Base-by-base conservation (phyloP, 2,329 filamentous ascomycete genomes). In the Cercospora zeae-maydis region DNA sequence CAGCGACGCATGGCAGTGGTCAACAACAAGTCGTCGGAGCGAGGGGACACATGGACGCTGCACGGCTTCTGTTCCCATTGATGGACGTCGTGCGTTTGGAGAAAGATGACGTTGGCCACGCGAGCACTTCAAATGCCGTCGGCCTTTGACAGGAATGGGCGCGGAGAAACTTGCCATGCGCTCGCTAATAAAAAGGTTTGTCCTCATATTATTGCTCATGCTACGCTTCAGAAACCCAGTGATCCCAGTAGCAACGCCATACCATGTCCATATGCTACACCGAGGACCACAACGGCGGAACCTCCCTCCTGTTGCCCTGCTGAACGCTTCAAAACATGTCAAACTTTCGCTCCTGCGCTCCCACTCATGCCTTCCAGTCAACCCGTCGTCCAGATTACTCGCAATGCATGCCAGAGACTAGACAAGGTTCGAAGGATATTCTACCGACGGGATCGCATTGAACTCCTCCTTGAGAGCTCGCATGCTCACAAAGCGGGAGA, bases 391-490 rank as follows among this genome's bases (percentile, higher is more conserved):
- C 36, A 11, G 39, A n/a, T n/a, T n/a, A 30, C 31, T 10, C 39
- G 47, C 52, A 13, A 57, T 52, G 7, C 47, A 45, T 42, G 49
- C 21, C 21, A 42, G 21, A 27, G 14, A 24, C 39, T 37, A 54
- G 30, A 42, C 53, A 63, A 61, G 21, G 69, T 85, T 85, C 63
- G 81, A 83, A 19, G 82, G 82, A 73, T 85, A 85, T 63, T 73
- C 70, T 5, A 84, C 82, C 72, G 78, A 77, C 52, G 73, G 73
- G 31, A 77, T 78, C 2, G 77, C 74, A 52, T 83, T 68, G 64
- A 84, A 84, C 66, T 84, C 82, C 75, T 85, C 83, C 77, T 85
- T 85, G 67, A 85, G 78, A 16, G 81, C 72, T 73, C 83, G 76
- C 78, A 83, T 81, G 66, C 82, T 84, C 49, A 84, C 83, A 66